Evolutionary conservation across 345 rosid species (phyloP), one percentile per base, ranked within the genome.

Genomic region (Iberis pinnata): DNA sequence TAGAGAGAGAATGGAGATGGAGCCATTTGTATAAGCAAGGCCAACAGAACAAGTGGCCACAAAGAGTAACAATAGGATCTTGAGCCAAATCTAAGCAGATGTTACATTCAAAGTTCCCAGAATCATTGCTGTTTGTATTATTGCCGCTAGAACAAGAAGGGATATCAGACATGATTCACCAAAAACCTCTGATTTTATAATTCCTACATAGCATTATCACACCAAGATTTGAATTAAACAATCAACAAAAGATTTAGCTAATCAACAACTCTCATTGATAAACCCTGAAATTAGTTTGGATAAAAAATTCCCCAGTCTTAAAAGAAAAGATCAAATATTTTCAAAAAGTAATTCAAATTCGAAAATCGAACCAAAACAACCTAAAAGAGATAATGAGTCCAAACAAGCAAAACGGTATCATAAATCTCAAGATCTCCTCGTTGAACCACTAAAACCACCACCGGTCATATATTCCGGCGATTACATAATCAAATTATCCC

Each of bases 31-130:
- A 93, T 35, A 93, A 85, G 62, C 99, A 93, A 41, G 99, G 99
- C 99, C 99, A 93, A 58, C 97, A 93, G 71, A 83, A 93, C 50
- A 93, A 86, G 71, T 93, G 99, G 29, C 99, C 99, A 41, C 99
- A 93, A 49, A 93, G 70, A 44, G 99, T 93, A 11, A 93, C 97
- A 64, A 93, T 88, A 0, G 99, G 99, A 57, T 93, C 95, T 75
- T 93, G 99, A 44, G 99, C 95, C 63, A 88, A 78, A 70, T 93
- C 99, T 12, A 93, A 88, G 78, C 99, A 93, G 45, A 93, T 93
- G 68, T 93, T 93, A 83, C 99, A 93, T 61, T 93, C 99, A 19
- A 93, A 93, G 53, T 76, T 59, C 61, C 97, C 76, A 6, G 85
- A 88, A 49, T 84, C 94, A 15, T 76, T 66, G 66, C 52, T 80